Evolutionary conservation across 176 grass and related monocot genomes (phyloP), one percentile per base, ranked within the genome.

Genomic region (Triticum urartu): DNA sequence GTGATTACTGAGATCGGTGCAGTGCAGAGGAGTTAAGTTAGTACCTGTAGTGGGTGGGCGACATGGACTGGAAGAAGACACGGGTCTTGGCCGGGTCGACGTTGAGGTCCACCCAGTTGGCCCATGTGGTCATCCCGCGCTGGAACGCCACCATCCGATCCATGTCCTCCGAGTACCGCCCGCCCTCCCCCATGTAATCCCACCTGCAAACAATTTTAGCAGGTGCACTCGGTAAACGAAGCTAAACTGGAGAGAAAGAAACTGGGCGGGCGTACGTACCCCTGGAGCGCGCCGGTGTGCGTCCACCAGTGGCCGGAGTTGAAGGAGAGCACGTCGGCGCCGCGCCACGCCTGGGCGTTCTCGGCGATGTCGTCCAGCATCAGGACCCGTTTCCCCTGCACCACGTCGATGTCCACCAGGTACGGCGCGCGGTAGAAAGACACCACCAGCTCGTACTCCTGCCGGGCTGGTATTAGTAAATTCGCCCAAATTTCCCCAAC

Each of bases 221-320:
- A 4, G 13, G 7, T 15, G 15, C 15, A 7, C 21, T 76, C 74
- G 18, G 78, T 45, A 61, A 25, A 38, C 0, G 21, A 26, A 20
- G 14, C 68, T 42, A 14, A 3, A 11, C 4, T 25, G 7, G 6
- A 71, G 3, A 39, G 33, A 48, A 64, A 17, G 48, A 59, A 59
- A 59, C 54, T 59, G 7, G 10, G 24, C 15, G 14, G 36, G 5
- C 33, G 12, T 13, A n/a, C 52, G 18, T 69, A 91, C 97, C 97
- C 97, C 78, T 93, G 92, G 45, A 95, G 80, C 59, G 88, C 6
- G 80, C 97, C 94, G 82, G 75, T 92, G 87, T 98, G 97, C 48
- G 97, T 98, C 97, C 97, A 96, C 97, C 97, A 94, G 85, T 96
- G 97, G 85, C 94, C 94, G 83, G 97, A 98, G 72, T 98, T 98